These are phyloP conservation scores for Annulohypoxylon moriforme DNA, from an alignment of 495 filamentous ascomycete genomes.

Conservation along the genomic window DNA sequence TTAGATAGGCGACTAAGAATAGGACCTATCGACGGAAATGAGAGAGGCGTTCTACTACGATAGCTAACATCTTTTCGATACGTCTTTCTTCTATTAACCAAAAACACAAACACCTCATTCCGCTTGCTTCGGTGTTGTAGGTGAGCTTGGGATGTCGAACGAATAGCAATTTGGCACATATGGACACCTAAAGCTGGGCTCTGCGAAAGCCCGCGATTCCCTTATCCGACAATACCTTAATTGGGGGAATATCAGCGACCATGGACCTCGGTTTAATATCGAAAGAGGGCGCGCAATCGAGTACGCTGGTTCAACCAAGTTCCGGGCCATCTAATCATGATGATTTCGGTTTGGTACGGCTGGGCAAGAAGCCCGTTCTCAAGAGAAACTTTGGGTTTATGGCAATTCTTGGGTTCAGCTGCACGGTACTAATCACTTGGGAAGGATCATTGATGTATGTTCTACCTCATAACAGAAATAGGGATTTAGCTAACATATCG, in stretches of 20 bases:
- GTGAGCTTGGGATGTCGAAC: not conserved
- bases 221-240: not conserved
- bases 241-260: not conserved
- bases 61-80: not conserved
- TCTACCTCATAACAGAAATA: not conserved
- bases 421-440: slow-evolving; percentile 5
- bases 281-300: not conserved
- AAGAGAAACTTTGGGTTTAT: slow-evolving; percentile 13
- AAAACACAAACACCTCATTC: not conserved
- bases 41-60: not conserved
- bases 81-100: not conserved
- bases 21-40: not conserved
- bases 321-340: not conserved
- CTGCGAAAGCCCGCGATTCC: not conserved
- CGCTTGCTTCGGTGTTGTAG: not conserved
- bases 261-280: not conserved
- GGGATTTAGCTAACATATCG: not conserved
- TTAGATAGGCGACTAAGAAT: not conserved
- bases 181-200: not conserved
- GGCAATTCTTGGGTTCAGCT: slow-evolving; percentile 13
- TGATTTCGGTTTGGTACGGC: not conserved
- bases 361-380: slow-evolving; percentile 10
- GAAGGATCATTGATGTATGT: slow-evolving; percentile 10
- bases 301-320: not conserved
- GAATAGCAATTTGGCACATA: not conserved